A percentile compares a stretch with the other conserved stretches of the same genome.
These are phyloP conservation scores for Dalechampia spathulata DNA, from an alignment of 441 rosid genomes.

Conservation along the genomic window DNA sequence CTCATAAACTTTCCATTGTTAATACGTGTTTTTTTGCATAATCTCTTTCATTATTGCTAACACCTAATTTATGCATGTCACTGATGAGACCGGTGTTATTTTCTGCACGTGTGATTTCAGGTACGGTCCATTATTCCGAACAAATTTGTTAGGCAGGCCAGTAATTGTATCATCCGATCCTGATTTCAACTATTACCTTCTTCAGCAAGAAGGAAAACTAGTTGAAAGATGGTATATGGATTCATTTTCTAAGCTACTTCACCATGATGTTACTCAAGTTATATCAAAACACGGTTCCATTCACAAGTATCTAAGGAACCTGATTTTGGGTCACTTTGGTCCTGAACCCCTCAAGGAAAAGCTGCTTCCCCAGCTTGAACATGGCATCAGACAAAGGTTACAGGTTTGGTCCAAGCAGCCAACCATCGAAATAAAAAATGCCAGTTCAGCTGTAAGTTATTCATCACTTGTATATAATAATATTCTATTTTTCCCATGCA, in stretches of 20 bases:
- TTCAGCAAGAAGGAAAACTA: slow-evolving; percentile 25
- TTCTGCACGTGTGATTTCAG: slow-evolving; percentile 4
- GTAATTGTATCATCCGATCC: slow-evolving; percentile 18
- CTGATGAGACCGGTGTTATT: too few relatives aligned
- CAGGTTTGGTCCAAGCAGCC: slow-evolving; percentile 12
- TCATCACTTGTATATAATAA: too few relatives aligned
- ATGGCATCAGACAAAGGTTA: not conserved
- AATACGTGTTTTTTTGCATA: too few relatives aligned
- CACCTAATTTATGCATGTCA: too few relatives aligned
- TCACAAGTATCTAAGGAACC: slow-evolving; percentile 3
- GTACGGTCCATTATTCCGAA: slow-evolving; percentile 15
- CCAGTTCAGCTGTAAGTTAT: not conserved
- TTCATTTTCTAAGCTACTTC: slow-evolving; percentile 17
- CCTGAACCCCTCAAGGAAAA: slow-evolving; percentile 10
- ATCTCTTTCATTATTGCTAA: too few relatives aligned
- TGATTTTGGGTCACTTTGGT: slow-evolving; percentile 7
- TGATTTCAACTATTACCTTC: slow-evolving; percentile 16
- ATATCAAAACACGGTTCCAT: slow-evolving; percentile 1
- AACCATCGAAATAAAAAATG: not conserved
- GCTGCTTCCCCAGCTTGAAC: slow-evolving; percentile 10
- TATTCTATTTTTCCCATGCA: too few relatives aligned
- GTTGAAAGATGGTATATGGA: slow-evolving; percentile 21
- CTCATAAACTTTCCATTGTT: too few relatives aligned
- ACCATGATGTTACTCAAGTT: not conserved
- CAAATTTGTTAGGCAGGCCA: slow-evolving; percentile 18